Percentiles rank a stretch among this genome's conserved stretches.
Evolutionary conservation across 306 rosid species (phyloP).

Genomic region (Chamaecrista fasciculata): DNA sequence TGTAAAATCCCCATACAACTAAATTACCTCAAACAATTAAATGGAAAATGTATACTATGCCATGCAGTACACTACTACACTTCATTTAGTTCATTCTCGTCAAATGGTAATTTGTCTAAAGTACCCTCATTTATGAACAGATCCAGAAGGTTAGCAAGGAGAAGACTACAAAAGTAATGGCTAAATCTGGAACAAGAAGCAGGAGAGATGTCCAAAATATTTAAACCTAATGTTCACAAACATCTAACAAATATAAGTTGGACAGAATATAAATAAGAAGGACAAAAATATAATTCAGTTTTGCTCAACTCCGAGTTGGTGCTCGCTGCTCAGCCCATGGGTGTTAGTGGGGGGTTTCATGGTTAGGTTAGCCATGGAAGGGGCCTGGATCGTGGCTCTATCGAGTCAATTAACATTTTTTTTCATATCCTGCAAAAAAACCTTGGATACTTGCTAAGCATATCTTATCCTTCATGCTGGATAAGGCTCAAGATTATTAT

Average conservation of each 20-base stretch:
- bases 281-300: background rate
- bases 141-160: background rate
- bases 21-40: background rate
- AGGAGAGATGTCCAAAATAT: background rate
- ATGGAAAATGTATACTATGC: background rate
- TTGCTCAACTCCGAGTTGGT: background rate
- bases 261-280: background rate
- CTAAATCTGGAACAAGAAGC: background rate
- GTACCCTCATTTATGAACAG: background rate
- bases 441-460: background rate
- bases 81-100: background rate
- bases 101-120: background rate
- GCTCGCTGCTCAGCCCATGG: background rate
- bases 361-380: background rate
- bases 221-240: background rate
- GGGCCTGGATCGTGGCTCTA: background rate
- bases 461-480: background rate
- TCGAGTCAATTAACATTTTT: background rate
- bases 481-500: too few relatives aligned
- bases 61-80: background rate
- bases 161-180: background rate
- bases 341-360: background rate
- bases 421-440: background rate
- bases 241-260: background rate
- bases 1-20: background rate